phyloP scores from a whole-genome alignment of 441 rosid species.

The Brassica balearica region DNA sequence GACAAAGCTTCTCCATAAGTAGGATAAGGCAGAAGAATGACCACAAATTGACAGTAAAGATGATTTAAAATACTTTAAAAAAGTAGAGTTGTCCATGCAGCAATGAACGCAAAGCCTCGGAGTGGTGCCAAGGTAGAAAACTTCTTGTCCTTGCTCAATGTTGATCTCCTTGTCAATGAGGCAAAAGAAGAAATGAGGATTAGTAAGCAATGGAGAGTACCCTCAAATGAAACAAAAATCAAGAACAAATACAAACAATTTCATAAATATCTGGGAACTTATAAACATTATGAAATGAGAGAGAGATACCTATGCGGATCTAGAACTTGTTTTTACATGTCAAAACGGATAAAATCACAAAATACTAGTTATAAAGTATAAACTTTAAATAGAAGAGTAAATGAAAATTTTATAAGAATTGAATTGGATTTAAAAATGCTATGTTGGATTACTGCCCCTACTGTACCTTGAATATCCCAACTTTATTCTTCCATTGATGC shows the following conservation, averaged over 20 bases:
- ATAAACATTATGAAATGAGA: too few species aligned
- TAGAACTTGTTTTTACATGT: too few species aligned
- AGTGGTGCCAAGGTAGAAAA: conserved; percentile 71
- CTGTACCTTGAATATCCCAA: too few species aligned
- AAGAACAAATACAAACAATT: background rate
- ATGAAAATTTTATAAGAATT: too few species aligned
- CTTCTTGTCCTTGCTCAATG: conserved; percentile 62
- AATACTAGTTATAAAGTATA: too few species aligned
- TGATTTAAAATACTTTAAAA: conserved; percentile 47
- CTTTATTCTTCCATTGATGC: too few species aligned
- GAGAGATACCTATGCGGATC: background rate
- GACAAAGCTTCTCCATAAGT: background rate
- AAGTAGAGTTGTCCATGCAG: conserved; percentile 85
- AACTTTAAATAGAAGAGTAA: too few species aligned
- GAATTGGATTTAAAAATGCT: too few species aligned
- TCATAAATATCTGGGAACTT: background rate
- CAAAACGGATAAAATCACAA: background rate
- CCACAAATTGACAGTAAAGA: background rate
- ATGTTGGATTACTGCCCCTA: too few species aligned
- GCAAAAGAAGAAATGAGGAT: too few species aligned
- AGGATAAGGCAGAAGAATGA: background rate
- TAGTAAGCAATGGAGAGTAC: background rate
- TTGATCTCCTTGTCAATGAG: too few species aligned
- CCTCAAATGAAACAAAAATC: background rate
- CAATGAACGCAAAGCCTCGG: conserved; percentile 88